Percentiles rank a stretch among this genome's conserved stretches.
phyloP scores from a whole-genome alignment of 306 rosid genomes.

The Glycine tomentella region DNA sequence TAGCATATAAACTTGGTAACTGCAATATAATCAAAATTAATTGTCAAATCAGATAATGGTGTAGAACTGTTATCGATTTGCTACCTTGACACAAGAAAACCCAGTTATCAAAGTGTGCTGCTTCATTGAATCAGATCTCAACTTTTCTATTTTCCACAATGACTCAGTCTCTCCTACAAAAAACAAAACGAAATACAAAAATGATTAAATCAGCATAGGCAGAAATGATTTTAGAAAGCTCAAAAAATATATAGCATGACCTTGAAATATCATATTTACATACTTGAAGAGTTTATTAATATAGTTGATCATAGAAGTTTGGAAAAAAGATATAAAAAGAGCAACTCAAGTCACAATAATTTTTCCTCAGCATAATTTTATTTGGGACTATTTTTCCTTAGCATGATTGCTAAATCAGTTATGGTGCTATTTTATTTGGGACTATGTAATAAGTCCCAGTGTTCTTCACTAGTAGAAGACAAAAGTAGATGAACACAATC shows the following conservation, averaged over 20 bases:
- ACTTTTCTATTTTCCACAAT: constrained; percentile 77
- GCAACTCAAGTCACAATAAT: constrained; percentile 14
- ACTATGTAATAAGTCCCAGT: constrained; percentile 1
- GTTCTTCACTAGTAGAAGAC: neutral
- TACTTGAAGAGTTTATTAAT: constrained; percentile 15
- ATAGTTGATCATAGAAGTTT: neutral
- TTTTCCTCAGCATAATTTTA: neutral
- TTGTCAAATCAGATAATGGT: constrained; percentile 14
- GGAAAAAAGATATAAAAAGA: neutral
- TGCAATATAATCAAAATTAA: constrained; percentile 24
- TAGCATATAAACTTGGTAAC: constrained; percentile 2
- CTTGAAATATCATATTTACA: constrained; percentile 19
- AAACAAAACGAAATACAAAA: constrained; percentile 35
- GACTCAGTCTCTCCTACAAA: constrained; percentile 72
- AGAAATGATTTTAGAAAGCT: constrained; percentile 19
- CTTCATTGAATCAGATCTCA: constrained; percentile 76
- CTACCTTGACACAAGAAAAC: constrained; percentile 85
- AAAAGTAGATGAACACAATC: neutral
- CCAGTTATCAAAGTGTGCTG: constrained; percentile 74
- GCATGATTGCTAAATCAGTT: constrained; percentile 16
- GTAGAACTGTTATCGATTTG: neutral
- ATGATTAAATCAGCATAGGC: constrained; percentile 5
- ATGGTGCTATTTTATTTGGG: constrained; percentile 13
- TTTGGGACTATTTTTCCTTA: neutral
- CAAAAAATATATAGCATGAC: neutral